Evolutionary conservation across 139 green algal species (phyloP).

Genomic region (Limnomonas spitsbergensis): DNA sequence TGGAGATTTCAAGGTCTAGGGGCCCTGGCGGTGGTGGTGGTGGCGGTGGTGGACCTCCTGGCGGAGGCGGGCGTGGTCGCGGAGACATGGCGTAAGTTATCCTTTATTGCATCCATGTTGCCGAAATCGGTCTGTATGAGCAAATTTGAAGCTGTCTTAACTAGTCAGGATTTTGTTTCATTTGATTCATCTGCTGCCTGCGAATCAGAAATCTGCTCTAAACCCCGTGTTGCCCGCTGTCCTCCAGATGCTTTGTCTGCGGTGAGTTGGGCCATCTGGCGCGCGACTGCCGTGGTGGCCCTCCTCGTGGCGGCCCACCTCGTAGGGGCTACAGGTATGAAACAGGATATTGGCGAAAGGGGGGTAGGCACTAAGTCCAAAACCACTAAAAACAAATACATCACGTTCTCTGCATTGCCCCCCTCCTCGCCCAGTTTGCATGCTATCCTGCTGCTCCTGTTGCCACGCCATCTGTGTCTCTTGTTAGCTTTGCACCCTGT

Average conservation of each 20-base stretch:
- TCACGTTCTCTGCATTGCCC: neutral
- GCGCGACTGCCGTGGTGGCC: constrained; percentile 20
- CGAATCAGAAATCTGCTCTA: neutral
- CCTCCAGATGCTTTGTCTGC: neutral
- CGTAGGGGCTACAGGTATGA: neutral
- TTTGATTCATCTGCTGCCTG: neutral
- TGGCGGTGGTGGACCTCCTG: constrained; percentile 10
- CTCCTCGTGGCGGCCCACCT: neutral
- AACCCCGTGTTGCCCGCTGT: neutral
- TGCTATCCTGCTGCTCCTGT: neutral
- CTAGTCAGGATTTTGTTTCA: neutral
- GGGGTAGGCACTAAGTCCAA: no score
- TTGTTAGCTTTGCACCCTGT: neutral
- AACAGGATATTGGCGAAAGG: no score
- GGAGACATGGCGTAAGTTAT: constrained; percentile 24
- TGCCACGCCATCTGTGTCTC: neutral
- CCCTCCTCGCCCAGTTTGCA: neutral
- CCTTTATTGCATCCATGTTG: no score
- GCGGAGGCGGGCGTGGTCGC: neutral
- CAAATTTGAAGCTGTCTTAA: neutral
- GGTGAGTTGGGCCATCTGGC: constrained; percentile 22
- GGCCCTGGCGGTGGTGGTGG: constrained; percentile 9
- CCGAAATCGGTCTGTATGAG: neutral
- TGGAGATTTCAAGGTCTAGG: constrained; percentile 19
- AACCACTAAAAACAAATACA: neutral